Percentiles rank a stretch among this genome's conserved stretches.
Conservation (phyloP, 352 stramenopile species). For the Globisporangium spiculum region DNA sequence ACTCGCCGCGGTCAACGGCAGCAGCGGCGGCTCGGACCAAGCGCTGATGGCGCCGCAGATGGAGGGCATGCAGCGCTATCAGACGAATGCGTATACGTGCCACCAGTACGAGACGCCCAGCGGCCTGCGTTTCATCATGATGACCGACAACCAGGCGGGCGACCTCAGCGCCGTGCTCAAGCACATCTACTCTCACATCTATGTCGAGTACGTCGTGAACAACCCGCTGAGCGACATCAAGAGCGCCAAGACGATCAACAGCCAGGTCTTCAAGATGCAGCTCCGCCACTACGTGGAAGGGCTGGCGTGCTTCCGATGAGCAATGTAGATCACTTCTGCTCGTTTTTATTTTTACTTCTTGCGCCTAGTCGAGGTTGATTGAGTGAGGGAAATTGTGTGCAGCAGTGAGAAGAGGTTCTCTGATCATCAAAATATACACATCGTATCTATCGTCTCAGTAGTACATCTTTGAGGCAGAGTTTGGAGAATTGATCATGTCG, state of each 20-base stretch:
- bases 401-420: no score
- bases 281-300: conserved; percentile 77
- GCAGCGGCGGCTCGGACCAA: conserved; percentile 17
- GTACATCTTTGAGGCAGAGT: background rate
- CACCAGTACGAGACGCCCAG: conserved; percentile 91
- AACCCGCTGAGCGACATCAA: conserved; percentile 85
- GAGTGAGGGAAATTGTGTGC: no score
- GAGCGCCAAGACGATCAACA: conserved; percentile 70
- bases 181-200: conserved; percentile 89
- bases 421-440: conserved; percentile 3
- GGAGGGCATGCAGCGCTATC: conserved; percentile 76
- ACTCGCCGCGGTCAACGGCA: conserved; percentile 14
- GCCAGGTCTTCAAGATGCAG: conserved; percentile 69
- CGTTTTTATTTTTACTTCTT: conserved; percentile 1
- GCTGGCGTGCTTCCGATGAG: conserved; percentile 64
- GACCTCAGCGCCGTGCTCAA: conserved; percentile 79
- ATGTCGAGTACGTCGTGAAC: conserved; percentile 89
- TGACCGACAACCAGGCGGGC: conserved; percentile 86
- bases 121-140: conserved; percentile 88
- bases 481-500: conserved; percentile 4
- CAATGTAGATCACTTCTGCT: background rate
- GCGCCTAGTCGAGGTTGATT: background rate
- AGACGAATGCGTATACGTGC: conserved; percentile 89
- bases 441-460: background rate
- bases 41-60: conserved; percentile 16